Evolutionary conservation across 2,329 filamentous ascomycete species (phyloP).

Genomic region (Exophiala sideris): DNA sequence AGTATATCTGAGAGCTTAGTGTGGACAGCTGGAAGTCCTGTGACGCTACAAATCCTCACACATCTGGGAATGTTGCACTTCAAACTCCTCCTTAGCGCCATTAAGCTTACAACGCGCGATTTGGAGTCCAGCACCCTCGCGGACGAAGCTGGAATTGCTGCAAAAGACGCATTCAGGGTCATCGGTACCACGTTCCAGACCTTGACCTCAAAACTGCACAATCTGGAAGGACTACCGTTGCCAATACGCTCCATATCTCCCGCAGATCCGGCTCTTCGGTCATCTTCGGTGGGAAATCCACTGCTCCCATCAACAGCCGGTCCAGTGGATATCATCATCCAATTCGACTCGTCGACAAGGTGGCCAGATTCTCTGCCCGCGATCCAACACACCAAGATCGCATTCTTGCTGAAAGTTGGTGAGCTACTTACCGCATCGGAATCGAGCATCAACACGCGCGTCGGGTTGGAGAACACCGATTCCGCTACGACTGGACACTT

Average conservation of each 20-base stretch:
- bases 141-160: slow-evolving; percentile 1
- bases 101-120: slow-evolving; percentile 52
- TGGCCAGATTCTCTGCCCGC: slow-evolving; percentile 92
- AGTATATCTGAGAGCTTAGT: slow-evolving; percentile 89
- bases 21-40: slow-evolving; percentile 65
- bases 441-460: slow-evolving; percentile 59
- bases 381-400: slow-evolving; percentile 90
- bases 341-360: slow-evolving; percentile 87
- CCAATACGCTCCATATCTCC: slow-evolving; percentile 76
- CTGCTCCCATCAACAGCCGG: slow-evolving; percentile 27
- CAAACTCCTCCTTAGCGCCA: slow-evolving; percentile 53
- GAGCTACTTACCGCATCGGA: slow-evolving; percentile 65
- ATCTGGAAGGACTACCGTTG: slow-evolving; percentile 79
- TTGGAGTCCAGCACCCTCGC: slow-evolving; percentile 32
- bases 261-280: slow-evolving; percentile 69
- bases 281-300: slow-evolving; percentile 51
- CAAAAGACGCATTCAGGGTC: slow-evolving; percentile 23
- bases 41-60: slow-evolving; percentile 75
- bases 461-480: slow-evolving; percentile 75
- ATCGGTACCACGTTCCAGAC: slow-evolving; percentile 58
- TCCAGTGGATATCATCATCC: slow-evolving; percentile 76
- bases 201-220: slow-evolving; percentile 65
- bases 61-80: slow-evolving; percentile 71
- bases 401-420: slow-evolving; percentile 73
- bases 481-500: slow-evolving; percentile 18